phyloP scores from a whole-genome alignment of 1,284 basidiomycete genomes.

The Spongiforma sp. region DNA sequence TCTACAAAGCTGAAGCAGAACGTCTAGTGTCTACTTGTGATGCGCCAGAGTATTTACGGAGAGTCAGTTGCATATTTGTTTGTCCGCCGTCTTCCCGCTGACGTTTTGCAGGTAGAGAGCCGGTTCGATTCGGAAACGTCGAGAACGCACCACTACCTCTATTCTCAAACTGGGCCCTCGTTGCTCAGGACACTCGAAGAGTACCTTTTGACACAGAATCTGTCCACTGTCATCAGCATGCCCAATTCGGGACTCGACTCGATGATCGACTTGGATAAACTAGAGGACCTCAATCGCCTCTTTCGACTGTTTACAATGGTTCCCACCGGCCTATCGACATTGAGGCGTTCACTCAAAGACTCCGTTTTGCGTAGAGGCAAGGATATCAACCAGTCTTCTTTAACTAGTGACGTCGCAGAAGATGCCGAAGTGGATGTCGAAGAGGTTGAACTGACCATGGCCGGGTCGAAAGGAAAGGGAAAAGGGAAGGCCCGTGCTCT shows the following conservation, averaged over 20 bases:
- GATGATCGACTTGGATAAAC: conserved; percentile 87
- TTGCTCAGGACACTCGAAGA: conserved; percentile 82
- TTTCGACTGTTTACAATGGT: conserved; percentile 84
- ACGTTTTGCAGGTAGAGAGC: conserved; percentile 72
- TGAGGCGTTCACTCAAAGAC: conserved; percentile 76
- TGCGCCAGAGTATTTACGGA: conserved; percentile 82
- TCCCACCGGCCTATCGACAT: conserved; percentile 64
- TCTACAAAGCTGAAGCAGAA: conserved; percentile 83
- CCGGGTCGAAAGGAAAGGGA: conserved; percentile 61
- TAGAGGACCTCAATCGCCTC: conserved; percentile 80
- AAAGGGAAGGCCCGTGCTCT: conserved; percentile 63
- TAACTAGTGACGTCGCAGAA: conserved; percentile 42
- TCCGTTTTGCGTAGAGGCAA: conserved; percentile 82
- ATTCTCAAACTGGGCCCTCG: conserved; percentile 71
- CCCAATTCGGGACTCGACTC: conserved; percentile 85
- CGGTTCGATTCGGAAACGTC: conserved; percentile 88
- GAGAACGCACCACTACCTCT: conserved; percentile 90
- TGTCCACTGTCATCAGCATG: conserved; percentile 79
- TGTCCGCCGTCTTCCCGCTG: conserved; percentile 9
- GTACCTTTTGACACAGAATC: conserved; percentile 80
- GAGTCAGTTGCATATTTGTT: conserved; percentile 55
- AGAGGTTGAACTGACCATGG: conserved; percentile 42
- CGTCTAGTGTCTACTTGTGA: conserved; percentile 77
- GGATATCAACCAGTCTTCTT: conserved; percentile 73
- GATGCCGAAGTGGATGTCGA: conserved; percentile 44